These are phyloP conservation scores for Penicillium glabrum DNA, from an alignment of 2,329 filamentous ascomycete genomes.

Conservation along the genomic window DNA sequence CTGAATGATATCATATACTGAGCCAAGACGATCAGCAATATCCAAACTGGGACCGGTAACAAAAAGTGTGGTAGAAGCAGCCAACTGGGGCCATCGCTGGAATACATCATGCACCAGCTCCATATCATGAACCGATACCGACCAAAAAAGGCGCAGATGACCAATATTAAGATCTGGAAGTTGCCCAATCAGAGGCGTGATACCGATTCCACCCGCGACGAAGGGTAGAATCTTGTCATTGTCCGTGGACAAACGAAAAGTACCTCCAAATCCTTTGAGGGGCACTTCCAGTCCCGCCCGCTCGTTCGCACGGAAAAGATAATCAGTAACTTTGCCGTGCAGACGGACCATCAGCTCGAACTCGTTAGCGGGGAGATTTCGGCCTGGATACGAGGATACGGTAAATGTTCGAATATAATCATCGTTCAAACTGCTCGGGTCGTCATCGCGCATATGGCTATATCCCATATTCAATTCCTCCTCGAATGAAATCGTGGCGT, in stretches of 20 bases:
- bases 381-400: slow-evolving; percentile 61
- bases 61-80: not conserved
- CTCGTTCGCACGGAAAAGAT: slow-evolving; percentile 61
- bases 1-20: slow-evolving; percentile 56
- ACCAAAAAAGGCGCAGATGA: slow-evolving; percentile 66
- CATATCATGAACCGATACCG: slow-evolving; percentile 59
- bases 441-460: slow-evolving; percentile 78
- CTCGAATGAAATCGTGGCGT: slow-evolving; percentile 73
- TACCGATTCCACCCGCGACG: slow-evolving; percentile 76
- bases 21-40: slow-evolving; percentile 4
- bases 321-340: slow-evolving; percentile 57
- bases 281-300: slow-evolving; percentile 60
- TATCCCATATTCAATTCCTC: slow-evolving; percentile 65
- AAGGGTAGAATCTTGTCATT: slow-evolving; percentile 54
- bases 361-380: slow-evolving; percentile 26
- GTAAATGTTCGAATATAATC: slow-evolving; percentile 84
- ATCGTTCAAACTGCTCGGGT: slow-evolving; percentile 78
- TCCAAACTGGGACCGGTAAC: not conserved
- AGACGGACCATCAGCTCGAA: not conserved
- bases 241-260: slow-evolving; percentile 48
- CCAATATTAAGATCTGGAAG: slow-evolving; percentile 52
- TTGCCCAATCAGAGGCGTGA: slow-evolving; percentile 66
- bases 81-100: not conserved
- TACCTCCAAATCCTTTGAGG: slow-evolving; percentile 72
- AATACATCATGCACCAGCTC: slow-evolving; percentile 19